Base-by-base conservation (phyloP, 2,329 filamentous ascomycete species). In the Colletotrichum tamarilloi region DNA sequence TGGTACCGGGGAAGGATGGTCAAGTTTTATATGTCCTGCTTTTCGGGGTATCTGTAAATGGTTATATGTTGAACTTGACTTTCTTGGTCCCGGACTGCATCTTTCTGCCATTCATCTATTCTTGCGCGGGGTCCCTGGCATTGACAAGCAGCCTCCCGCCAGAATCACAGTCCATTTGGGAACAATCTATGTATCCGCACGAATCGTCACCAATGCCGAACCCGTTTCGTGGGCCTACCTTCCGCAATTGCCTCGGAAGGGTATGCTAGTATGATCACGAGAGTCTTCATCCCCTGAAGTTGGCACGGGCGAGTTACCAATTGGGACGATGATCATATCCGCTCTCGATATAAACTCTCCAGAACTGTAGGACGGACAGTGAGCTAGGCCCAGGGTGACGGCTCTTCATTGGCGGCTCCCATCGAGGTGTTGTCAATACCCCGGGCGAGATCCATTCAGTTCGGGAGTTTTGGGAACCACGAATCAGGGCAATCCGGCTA, bases 401-500 rank as follows among this genome's bases (percentile, higher is more conserved):
- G 19, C 19, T n/a, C 62, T 64, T 42, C 12, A 68, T 72, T 72
- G 68, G 68, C 68, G 68, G 64, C 58, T 38, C 46, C 12, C 4
- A 38, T 16, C 30, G 26, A 7, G 57, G 24, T n/a, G 35, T 22
- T 14, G 35, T n/a, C 60, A 59, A 35, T 3, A 19, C 9, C 62
- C 49, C 62, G 19, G 42, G 19, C n/a, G 30, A 59, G 59, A 63
- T 35, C 28, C 22, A 46, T 52, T 9, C 24, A 32, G n/a, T 19
- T 55, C 62, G 53, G 64, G 64, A 46, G 24, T 28, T 64, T 32
- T 12, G 57, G 38, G 66, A 73, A 73, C 70, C 70, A 73, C 70
- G 70, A 73, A 73, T 73, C 70, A 72, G 66, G 65, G 32, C n/a
- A 24, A 59, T 53, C 65, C 66, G 66, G 66, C 28, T 62, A 49